Conservation (phyloP, 2,329 filamentous ascomycete species). For the Venturia effusa region DNA sequence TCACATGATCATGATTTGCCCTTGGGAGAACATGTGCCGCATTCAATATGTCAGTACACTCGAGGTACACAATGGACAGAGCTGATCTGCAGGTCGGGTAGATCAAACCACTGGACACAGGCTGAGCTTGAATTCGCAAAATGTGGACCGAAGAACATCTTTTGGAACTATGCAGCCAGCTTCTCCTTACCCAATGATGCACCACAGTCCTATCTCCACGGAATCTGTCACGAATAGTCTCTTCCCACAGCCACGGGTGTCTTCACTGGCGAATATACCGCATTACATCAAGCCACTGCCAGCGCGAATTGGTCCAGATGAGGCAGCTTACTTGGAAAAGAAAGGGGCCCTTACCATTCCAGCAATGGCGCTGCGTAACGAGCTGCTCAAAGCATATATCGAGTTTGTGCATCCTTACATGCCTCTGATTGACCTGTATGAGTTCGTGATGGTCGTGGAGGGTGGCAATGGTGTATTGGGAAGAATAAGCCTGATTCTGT, state of each 20-base stretch:
- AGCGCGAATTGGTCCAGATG: conserved; percentile 63
- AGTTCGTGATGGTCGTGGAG: conserved; percentile 50
- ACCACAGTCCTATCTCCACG: conserved; percentile 24
- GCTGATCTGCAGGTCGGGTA: conserved; percentile 21
- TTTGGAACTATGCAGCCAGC: conserved; percentile 18
- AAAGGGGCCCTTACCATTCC: conserved; percentile 81
- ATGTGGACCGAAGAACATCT: conserved; percentile 35
- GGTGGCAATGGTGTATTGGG: conserved; percentile 57
- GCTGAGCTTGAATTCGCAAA: conserved; percentile 27
- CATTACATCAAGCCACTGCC: conserved; percentile 74
- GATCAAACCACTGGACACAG: conserved; percentile 37
- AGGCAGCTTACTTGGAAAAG: conserved; percentile 69
- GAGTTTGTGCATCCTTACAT: conserved; percentile 92
- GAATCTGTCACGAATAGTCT: conserved; percentile 3
- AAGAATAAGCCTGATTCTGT: conserved; percentile 73
- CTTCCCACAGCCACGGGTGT: background rate
- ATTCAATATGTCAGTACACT: conserved; percentile 48
- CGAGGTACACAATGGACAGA: background rate
- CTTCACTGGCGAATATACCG: conserved; percentile 22
- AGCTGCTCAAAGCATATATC: conserved; percentile 69
- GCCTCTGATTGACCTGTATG: conserved; percentile 65
- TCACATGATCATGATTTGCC: conserved; percentile 39
- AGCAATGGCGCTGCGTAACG: conserved; percentile 58
- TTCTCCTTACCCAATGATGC: conserved; percentile 23
- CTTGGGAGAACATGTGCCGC: conserved; percentile 48